Evolutionary conservation across 148 eudicot genomes (phyloP).

Genomic region (Oxyria digyna): DNA sequence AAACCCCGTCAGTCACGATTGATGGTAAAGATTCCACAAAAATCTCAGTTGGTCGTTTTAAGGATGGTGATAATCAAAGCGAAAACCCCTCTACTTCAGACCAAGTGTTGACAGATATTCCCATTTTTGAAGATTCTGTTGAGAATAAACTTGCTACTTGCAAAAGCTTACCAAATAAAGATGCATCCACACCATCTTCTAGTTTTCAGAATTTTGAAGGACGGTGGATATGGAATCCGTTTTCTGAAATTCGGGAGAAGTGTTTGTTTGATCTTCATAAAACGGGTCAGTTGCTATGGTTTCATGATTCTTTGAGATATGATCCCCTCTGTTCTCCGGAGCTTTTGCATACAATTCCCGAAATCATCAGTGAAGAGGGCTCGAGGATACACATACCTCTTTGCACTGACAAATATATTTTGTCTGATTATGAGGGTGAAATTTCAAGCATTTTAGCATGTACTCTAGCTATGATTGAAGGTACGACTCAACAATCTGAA

Average conservation of each 20-base stretch:
- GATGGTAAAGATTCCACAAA: slow-evolving; percentile 1
- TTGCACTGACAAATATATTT: slow-evolving; percentile 34
- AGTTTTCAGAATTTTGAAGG: slow-evolving; percentile 21
- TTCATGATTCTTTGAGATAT: slow-evolving; percentile 25
- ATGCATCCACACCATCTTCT: slow-evolving; percentile 11
- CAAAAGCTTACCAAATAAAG: slow-evolving; percentile 19
- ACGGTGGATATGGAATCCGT: slow-evolving; percentile 49
- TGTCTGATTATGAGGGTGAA: slow-evolving; percentile 81
- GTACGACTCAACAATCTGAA: slow-evolving; percentile 14
- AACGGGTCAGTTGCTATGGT: slow-evolving; percentile 33
- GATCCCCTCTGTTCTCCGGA: slow-evolving; percentile 26
- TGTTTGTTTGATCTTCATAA: slow-evolving; percentile 39
- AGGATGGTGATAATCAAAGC: slow-evolving; percentile 15
- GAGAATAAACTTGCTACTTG: slow-evolving; percentile 10
- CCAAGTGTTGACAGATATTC: slow-evolving; percentile 15
- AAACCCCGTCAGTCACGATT: background rate
- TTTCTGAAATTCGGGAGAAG: slow-evolving; percentile 36
- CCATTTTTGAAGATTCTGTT: slow-evolving; percentile 20
- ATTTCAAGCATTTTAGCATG: slow-evolving; percentile 81
- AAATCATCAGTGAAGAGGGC: slow-evolving; percentile 55
- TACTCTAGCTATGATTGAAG: slow-evolving; percentile 52
- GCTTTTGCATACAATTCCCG: slow-evolving; percentile 24
- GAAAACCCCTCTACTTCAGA: slow-evolving; percentile 16
- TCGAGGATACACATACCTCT: slow-evolving; percentile 76
- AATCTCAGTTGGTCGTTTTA: background rate